phyloP scores from a whole-genome alignment of 2,329 filamentous ascomycete genomes.

The Seiridium unicorne region DNA sequence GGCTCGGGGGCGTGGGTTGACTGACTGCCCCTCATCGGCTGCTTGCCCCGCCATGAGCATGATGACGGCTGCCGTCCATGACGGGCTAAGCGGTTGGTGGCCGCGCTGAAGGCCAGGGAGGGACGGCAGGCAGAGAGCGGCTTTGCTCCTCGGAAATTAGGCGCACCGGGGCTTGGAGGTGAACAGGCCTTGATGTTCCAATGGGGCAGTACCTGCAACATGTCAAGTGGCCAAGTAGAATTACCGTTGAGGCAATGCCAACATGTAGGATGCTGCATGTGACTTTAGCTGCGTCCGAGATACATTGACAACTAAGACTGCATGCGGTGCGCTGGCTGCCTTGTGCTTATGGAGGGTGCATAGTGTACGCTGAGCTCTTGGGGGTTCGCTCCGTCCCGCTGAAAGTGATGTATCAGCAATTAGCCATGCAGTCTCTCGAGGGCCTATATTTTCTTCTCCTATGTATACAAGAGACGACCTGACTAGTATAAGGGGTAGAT shows the following conservation, averaged over 20 bases:
- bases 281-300: constrained; percentile 16
- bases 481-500: too few relatives aligned
- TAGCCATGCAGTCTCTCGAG: background rate
- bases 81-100: too few relatives aligned
- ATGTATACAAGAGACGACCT: too few relatives aligned
- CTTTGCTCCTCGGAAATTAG: too few relatives aligned
- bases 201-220: too few relatives aligned
- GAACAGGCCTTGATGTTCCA: too few relatives aligned
- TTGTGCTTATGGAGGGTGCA: background rate
- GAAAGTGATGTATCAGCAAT: background rate
- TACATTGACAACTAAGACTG: constrained; percentile 17
- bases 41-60: background rate
- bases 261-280: constrained; percentile 9
- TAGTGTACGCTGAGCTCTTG: background rate
- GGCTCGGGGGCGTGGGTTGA: background rate
- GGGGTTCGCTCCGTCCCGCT: constrained; percentile 4
- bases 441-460: background rate
- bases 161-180: too few relatives aligned
- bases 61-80: too few relatives aligned
- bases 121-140: too few relatives aligned
- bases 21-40: background rate
- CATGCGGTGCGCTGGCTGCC: constrained; percentile 21
- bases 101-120: too few relatives aligned
- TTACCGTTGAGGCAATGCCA: background rate
- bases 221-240: background rate